Evolutionary conservation across 805 yeast species (phyloP).

Genomic region (Kodamaea kaohsiungensis): DNA sequence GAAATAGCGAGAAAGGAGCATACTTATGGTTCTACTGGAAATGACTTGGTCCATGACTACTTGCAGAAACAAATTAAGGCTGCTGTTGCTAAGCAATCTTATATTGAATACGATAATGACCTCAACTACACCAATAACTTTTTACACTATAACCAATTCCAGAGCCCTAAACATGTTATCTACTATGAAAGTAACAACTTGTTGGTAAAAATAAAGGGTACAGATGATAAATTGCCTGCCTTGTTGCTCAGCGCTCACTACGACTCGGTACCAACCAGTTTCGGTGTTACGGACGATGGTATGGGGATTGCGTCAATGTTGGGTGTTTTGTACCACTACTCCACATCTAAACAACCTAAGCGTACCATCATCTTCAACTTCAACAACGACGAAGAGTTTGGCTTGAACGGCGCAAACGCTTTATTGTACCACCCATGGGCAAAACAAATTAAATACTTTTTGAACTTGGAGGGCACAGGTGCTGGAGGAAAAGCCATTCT

Average conservation of each 20-base stretch:
- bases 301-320: slow-evolving; percentile 81
- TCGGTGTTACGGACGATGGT: slow-evolving; percentile 92
- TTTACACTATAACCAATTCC: slow-evolving; percentile 37
- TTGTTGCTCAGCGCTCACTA: slow-evolving; percentile 80
- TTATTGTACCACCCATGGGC: slow-evolving; percentile 77
- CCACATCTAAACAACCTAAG: slow-evolving; percentile 51
- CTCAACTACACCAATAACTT: slow-evolving; percentile 46
- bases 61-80: slow-evolving; percentile 45
- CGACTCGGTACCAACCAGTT: slow-evolving; percentile 85
- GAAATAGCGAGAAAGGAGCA: slow-evolving; percentile 65
- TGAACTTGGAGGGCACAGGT: slow-evolving; percentile 91
- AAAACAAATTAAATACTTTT: slow-evolving; percentile 56
- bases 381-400: slow-evolving; percentile 89
- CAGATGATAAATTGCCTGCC: slow-evolving; percentile 58
- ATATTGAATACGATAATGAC: slow-evolving; percentile 42
- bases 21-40: slow-evolving; percentile 76
- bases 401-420: slow-evolving; percentile 76
- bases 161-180: slow-evolving; percentile 52
- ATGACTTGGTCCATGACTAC: slow-evolving; percentile 75
- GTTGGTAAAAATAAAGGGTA: slow-evolving; percentile 73
- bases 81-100: slow-evolving; percentile 16
- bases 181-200: slow-evolving; percentile 84
- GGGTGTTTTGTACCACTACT: slow-evolving; percentile 59
- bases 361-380: slow-evolving; percentile 80
- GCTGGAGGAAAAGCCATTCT: slow-evolving; percentile 84